These are phyloP conservation scores for Jatropha podagrica DNA, from an alignment of 441 rosid genomes.

Conservation along the genomic window DNA sequence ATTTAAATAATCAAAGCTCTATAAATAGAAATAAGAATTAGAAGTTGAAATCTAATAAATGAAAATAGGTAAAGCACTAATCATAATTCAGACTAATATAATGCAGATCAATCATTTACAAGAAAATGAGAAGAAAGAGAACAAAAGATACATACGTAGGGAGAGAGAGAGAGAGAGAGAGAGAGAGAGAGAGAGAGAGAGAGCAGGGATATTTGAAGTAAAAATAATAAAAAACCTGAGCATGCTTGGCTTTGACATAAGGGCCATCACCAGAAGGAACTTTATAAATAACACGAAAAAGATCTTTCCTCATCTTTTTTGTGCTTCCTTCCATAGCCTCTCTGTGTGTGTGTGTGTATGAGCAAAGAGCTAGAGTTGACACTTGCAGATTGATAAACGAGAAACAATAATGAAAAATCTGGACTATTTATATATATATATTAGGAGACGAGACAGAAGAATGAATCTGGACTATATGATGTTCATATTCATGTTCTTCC, in stretches of 20 bases:
- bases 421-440: background rate
- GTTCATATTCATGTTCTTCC: background rate
- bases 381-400: background rate
- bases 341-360: background rate
- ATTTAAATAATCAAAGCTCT: no score
- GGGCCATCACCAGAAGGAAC: conserved; percentile 75
- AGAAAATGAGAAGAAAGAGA: background rate
- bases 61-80: no score
- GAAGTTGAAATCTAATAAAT: no score
- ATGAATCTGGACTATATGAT: background rate
- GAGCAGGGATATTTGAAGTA: background rate
- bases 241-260: conserved; percentile 66
- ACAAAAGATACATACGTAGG: background rate
- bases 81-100: no score
- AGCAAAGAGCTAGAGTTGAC: background rate
- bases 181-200: no score
- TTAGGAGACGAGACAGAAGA: no score
- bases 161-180: no score
- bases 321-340: background rate
- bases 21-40: no score
- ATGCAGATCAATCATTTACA: no score
- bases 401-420: background rate
- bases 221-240: conserved; percentile 42
- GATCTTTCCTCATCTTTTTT: conserved; percentile 23
- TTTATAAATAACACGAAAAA: conserved; percentile 65